Conservation (phyloP, 805 yeast genomes). For the Jamesozyma gamospora region DNA sequence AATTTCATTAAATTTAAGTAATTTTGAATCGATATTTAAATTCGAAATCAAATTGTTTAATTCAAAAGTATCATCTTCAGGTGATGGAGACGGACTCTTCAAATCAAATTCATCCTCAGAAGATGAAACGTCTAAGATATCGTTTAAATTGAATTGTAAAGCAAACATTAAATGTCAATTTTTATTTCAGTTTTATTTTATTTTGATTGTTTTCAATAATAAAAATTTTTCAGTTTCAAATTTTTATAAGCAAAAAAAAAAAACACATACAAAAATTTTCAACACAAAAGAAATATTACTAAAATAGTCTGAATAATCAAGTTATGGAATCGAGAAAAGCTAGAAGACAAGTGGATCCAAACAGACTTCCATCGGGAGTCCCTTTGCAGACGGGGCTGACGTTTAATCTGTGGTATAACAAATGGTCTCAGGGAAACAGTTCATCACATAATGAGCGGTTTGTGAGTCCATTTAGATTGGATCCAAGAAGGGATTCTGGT, state of each 20-base stretch:
- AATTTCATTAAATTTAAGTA: conserved; percentile 2
- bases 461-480: conserved; percentile 51
- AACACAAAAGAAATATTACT: not conserved
- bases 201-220: not conserved
- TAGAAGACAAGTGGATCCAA: conserved; percentile 61
- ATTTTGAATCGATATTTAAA: conserved; percentile 13
- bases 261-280: not conserved
- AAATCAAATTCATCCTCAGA: not conserved
- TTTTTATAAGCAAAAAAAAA: not conserved
- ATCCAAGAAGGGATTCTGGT: conserved; percentile 59
- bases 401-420: conserved; percentile 80
- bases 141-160: conserved; percentile 1
- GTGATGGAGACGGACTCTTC: too few relatives aligned
- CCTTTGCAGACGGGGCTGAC: conserved; percentile 76
- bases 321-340: conserved; percentile 46
- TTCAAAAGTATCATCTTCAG: conserved; percentile 5
- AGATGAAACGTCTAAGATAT: not conserved
- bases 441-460: conserved; percentile 30
- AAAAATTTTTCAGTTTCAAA: not conserved
- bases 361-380: conserved; percentile 40
- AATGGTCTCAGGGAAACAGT: conserved; percentile 56
- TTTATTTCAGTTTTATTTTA: not conserved
- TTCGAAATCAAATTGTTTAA: conserved; percentile 7
- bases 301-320: too few relatives aligned
- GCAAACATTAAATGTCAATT: not conserved